Conservation (phyloP, 106 monocot species). For the Phalaenopsis aphrodite region DNA sequence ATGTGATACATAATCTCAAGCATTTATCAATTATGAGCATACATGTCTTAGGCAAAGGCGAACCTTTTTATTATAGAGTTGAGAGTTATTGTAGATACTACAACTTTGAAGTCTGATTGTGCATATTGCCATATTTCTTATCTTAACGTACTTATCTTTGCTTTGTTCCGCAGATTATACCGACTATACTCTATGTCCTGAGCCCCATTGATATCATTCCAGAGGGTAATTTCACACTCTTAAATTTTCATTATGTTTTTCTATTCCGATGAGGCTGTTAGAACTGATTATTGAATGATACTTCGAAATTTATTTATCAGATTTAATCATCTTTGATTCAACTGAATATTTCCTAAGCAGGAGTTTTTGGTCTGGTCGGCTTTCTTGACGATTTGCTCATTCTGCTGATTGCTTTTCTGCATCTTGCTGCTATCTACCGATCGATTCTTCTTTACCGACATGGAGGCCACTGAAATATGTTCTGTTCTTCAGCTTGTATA, state of each 20-base stretch:
- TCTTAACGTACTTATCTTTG: background rate
- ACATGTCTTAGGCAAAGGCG: no score
- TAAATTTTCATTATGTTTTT: background rate
- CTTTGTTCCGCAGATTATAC: constrained; percentile 33
- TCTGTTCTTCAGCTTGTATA: background rate
- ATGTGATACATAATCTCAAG: no score
- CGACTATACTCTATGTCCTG: constrained; percentile 65
- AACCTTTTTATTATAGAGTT: no score
- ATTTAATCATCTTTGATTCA: background rate
- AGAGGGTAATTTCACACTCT: constrained; percentile 42
- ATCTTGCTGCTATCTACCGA: constrained; percentile 80
- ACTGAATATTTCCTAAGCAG: constrained; percentile 15
- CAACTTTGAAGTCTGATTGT: no score
- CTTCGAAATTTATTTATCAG: no score
- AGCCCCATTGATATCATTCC: constrained; percentile 87
- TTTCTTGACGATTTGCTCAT: constrained; percentile 78
- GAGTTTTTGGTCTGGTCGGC: constrained; percentile 59
- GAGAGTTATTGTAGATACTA: no score
- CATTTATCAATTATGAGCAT: no score
- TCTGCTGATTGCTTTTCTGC: constrained; percentile 78
- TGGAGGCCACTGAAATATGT: constrained; percentile 35
- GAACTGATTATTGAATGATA: no score
- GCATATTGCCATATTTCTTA: no score
- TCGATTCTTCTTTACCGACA: constrained; percentile 81
- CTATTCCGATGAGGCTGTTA: background rate